Evolutionary conservation across 2,329 filamentous ascomycete genomes (phyloP), one percentile per base, ranked within the genome.

Genomic region (Orbilia brochopaga): DNA sequence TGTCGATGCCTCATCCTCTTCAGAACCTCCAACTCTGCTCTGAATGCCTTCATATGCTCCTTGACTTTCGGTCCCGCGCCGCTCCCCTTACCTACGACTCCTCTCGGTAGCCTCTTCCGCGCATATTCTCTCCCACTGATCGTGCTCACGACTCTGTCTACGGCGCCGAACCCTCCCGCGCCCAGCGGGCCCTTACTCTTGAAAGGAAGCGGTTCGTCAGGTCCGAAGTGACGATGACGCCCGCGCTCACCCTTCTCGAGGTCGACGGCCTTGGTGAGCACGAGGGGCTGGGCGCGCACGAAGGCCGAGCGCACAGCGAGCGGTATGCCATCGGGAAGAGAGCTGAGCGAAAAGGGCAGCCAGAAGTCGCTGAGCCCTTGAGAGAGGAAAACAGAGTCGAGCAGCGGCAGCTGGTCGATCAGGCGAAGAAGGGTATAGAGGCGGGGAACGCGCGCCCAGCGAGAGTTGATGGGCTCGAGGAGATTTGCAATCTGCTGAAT

Each of bases 1-100:
- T 79, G 78, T 5, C 50, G 69, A 63, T 80, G 78, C 11, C 62
- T 75, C 8, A 79, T 51, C 6, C 69, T 67, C 46, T 78, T 78
- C 15, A 79, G 57, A 4, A 76, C 74, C 19, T 76, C 35, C 17
- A 79, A 65, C 53, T 79, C 78, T 5, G 64, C 59, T 19, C 74
- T 66, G 51, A 79, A 78, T 13, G 64, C 48, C 15, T 74, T 67
- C 2, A 78, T 67, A n/a, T 44, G 37, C 57, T 75, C 66, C 15
- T 60, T 69, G 32, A 73, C 69, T 44, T 60, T 60, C 24, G 74
- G 35, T 73, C 76, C 77, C 2, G 69, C 69, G 2, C 48, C 30
- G 5, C 73, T 37, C 32, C 55, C 55, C 32, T 58, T 58, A 11
- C 37, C 37, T n/a, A 58, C 17, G 7, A 21, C 37, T 30, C 55